These are phyloP conservation scores for Monilinia polystroma DNA, from an alignment of 2,329 filamentous ascomycete species.

Conservation along the genomic window DNA sequence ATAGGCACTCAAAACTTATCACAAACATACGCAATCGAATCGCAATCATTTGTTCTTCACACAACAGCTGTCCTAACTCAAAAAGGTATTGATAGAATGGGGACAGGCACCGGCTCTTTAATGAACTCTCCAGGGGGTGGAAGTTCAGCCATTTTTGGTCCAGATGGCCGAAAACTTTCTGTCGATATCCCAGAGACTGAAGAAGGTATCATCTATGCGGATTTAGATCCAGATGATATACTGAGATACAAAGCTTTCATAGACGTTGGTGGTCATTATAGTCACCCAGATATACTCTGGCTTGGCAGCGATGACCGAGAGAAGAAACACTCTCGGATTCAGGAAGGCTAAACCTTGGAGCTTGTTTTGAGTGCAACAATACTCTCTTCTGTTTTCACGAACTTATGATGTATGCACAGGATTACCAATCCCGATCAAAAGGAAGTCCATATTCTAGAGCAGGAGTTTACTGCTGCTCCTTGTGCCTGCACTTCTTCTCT, in stretches of 20 bases:
- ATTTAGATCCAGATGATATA: slow-evolving; percentile 31
- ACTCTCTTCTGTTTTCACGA: background rate
- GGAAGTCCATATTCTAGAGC: background rate
- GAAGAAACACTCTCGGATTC: slow-evolving; percentile 23
- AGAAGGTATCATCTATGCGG: slow-evolving; percentile 55
- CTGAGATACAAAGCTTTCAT: slow-evolving; percentile 30
- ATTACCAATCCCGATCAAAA: background rate
- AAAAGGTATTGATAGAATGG: background rate
- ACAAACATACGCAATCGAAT: slow-evolving; percentile 57
- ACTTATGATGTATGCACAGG: background rate
- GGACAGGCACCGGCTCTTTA: slow-evolving; percentile 32
- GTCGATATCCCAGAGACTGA: slow-evolving; percentile 48
- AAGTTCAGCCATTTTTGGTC: slow-evolving; percentile 54
- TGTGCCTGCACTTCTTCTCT: background rate
- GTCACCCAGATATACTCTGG: slow-evolving; percentile 33
- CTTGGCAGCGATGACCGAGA: slow-evolving; percentile 29
- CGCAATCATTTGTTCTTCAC: slow-evolving; percentile 54
- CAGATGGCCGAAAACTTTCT: slow-evolving; percentile 47
- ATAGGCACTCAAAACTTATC: slow-evolving; percentile 48
- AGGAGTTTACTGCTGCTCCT: background rate
- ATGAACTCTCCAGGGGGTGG: slow-evolving; percentile 49
- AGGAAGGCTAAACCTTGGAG: background rate
- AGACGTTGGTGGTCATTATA: slow-evolving; percentile 32
- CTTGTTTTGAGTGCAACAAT: background rate
- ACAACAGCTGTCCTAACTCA: slow-evolving; percentile 53